A percentile compares a stretch with the other conserved stretches of the same genome.
Evolutionary conservation across 805 yeast genomes (phyloP).

Genomic region (Ogataea parapolymorpha): DNA sequence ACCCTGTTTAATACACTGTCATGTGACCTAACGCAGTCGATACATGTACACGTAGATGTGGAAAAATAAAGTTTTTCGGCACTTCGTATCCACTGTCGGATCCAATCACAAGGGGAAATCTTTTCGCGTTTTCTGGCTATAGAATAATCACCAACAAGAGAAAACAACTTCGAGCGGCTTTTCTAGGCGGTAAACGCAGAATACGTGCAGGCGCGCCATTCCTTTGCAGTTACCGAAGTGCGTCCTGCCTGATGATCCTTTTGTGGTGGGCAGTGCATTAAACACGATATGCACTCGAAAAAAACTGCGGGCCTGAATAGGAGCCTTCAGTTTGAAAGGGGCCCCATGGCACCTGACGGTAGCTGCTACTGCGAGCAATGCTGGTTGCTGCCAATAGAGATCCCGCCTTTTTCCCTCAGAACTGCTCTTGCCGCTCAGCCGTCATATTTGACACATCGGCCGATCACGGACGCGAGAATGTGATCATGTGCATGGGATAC

Average conservation of each 20-base stretch:
- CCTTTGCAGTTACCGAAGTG: not conserved
- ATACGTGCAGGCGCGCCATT: not conserved
- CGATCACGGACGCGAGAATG: not conserved
- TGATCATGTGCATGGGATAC: no score
- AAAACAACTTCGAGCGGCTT: not conserved
- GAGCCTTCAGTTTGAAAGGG: no score
- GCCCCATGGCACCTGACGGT: no score
- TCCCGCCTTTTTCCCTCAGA: not conserved
- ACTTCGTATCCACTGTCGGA: not conserved
- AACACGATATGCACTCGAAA: not conserved
- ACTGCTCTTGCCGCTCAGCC: not conserved
- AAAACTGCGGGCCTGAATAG: not conserved
- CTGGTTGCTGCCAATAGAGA: no score
- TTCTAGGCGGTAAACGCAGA: not conserved
- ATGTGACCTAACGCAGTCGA: conserved; percentile 1
- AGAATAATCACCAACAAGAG: not conserved
- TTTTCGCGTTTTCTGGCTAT: no score
- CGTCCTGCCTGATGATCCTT: not conserved
- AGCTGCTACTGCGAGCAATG: no score
- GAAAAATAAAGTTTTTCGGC: not conserved
- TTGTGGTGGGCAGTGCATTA: not conserved
- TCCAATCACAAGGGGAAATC: not conserved
- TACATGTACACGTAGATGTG: not conserved
- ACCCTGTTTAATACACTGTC: conserved; percentile 38
- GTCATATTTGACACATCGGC: not conserved